A percentile compares a stretch with the other conserved stretches of the same genome.
Conservation (phyloP, 768 basidiomycete species). For the Udeniomyces megalosporus region DNA sequence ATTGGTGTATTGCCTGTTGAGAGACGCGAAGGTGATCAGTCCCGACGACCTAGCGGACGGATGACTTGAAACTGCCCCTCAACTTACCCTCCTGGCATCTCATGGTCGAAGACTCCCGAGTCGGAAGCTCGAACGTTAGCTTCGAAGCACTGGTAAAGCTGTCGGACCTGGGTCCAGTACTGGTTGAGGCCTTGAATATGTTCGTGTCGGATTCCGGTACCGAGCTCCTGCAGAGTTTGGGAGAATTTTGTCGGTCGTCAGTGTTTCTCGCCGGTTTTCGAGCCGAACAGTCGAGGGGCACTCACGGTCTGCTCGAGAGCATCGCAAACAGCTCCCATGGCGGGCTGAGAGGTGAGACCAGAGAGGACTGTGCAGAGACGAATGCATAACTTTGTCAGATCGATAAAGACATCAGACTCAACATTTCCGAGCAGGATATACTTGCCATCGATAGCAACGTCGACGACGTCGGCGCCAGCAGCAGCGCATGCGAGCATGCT, state of each 20-base stretch:
- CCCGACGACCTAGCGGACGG: background rate
- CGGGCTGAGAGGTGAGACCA: constrained; percentile 91
- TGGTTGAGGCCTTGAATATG: constrained; percentile 93
- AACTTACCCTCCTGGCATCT: constrained; percentile 94
- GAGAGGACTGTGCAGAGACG: constrained; percentile 60
- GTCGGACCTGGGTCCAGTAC: constrained; percentile 95
- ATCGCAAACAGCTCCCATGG: constrained; percentile 93
- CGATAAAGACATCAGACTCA: background rate
- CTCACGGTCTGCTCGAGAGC: constrained; percentile 75
- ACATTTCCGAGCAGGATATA: too few relatives aligned
- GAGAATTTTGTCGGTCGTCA: constrained; percentile 52
- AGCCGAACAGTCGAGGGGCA: background rate
- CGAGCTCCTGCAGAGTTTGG: constrained; percentile 1
- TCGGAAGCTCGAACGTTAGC: constrained; percentile 94
- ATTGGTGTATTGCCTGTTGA: constrained; percentile 28
- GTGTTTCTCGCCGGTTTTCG: constrained; percentile 20
- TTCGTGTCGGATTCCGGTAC: constrained; percentile 71
- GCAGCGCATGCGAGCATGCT: constrained; percentile 90
- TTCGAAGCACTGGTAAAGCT: constrained; percentile 92
- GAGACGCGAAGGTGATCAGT: background rate
- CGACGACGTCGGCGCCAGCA: constrained; percentile 95
- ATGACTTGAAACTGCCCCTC: too few relatives aligned
- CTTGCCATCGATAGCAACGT: constrained; percentile 96
- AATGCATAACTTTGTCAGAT: constrained; percentile 11
- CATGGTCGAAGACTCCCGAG: constrained; percentile 95